Evolutionary conservation across 2,329 filamentous ascomycete species (phyloP), one percentile per base, ranked within the genome.

Genomic region (Penicillium occitanis): DNA sequence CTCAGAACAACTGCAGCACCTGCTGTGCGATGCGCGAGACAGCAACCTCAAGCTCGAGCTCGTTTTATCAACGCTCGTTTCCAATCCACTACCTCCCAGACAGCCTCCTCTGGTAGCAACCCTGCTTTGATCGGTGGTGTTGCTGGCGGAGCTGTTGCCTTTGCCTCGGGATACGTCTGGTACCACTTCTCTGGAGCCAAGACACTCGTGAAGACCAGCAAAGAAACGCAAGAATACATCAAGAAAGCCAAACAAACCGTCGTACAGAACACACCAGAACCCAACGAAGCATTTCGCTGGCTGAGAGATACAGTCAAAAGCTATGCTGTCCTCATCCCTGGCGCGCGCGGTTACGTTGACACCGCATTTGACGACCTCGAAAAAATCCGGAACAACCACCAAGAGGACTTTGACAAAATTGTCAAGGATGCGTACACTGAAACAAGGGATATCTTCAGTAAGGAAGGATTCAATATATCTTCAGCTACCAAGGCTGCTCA

Each of bases 141-240:
- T 30, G 57, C 57, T 13, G 57, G 57, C 10, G 57, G 57, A 44
- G 57, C 57, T 59, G 57, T 59, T 30, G 57, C 57, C n/a, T 44
- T 59, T 59, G 37, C 14, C n/a, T 59, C 57, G 3, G 57, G 57
- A 28, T 59, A 59, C 4, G 57, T 37, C 22, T 59, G 57, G 57
- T 59, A 59, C 17, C 57, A 59, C 57, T 59, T 59, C 37, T 59
- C 57, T 5, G 57, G 57, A 44, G 57, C 57, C 22, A 59, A 59
- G 57, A 59, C 37, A 22, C 57, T 59, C 19, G 57, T 59, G 37
- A 40, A 59, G 25, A 59, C 57, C 10, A 59, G 35, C 37, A 59
- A 59, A 19, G 57, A 59, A 30, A 59, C 57, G 35, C 57, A 59
- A 8, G 57, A 37, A 13, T 59, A 59, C 25, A 59, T 59, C 22